These are phyloP conservation scores for Suhomyces taliae DNA, from an alignment of 1,139 yeast genomes.

Conservation along the genomic window DNA sequence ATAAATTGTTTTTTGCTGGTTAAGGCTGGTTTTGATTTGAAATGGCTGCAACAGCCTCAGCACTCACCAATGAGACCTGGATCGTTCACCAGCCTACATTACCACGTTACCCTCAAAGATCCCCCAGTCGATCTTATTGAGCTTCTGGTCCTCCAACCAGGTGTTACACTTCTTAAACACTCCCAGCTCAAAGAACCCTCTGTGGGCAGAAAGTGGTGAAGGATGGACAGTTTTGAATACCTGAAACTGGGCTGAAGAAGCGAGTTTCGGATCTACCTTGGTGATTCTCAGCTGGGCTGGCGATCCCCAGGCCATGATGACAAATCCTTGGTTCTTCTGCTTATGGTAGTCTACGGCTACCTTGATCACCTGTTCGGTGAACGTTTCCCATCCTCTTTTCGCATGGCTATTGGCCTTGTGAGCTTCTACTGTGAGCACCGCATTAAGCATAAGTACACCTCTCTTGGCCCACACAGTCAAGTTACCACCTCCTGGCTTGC, in stretches of 20 bases:
- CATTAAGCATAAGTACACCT: constrained; percentile 86
- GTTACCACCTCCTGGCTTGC: constrained; percentile 57
- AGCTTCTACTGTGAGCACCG: constrained; percentile 89
- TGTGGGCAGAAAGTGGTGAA: constrained; percentile 84
- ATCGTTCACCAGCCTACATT: not conserved
- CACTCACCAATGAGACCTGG: not conserved
- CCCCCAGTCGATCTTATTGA: constrained; percentile 66
- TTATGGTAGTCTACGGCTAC: constrained; percentile 40
- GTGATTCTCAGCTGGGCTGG: constrained; percentile 82
- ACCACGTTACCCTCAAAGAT: constrained; percentile 13
- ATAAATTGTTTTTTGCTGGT: too few relatives aligned
- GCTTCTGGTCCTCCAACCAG: constrained; percentile 59
- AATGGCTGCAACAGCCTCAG: not conserved
- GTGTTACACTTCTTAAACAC: constrained; percentile 74
- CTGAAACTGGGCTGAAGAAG: constrained; percentile 30
- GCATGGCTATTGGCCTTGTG: constrained; percentile 94
- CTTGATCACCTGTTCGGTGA: constrained; percentile 71
- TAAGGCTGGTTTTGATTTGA: too few relatives aligned
- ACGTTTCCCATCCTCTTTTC: constrained; percentile 87
- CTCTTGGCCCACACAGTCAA: constrained; percentile 82
- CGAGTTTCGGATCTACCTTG: constrained; percentile 32
- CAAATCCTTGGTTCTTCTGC: constrained; percentile 49
- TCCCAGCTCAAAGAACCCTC: constrained; percentile 75
- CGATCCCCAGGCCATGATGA: constrained; percentile 89
- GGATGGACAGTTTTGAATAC: constrained; percentile 86